Base-by-base conservation (phyloP, 108 stramenopile species). In the Phaeodactylum tricornutum region DNA sequence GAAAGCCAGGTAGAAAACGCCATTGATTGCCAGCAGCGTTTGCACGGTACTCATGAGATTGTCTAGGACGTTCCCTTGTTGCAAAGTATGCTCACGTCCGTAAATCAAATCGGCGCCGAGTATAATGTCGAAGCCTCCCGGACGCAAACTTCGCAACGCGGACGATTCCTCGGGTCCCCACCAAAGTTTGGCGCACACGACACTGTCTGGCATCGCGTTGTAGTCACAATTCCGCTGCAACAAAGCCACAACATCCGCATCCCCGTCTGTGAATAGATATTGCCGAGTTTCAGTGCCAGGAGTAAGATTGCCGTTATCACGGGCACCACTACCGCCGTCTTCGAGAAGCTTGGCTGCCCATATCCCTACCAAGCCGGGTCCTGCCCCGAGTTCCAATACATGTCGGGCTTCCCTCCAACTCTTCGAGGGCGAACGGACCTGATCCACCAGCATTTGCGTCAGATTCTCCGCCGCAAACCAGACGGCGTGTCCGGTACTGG, bases 71-170 rank as follows among this genome's bases (percentile, higher is more conserved):
- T n/a, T n/a, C n/a, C n/a, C 7, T 33, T 30, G 8, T 6, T 20
- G 29, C 19, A 12, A 17, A 3, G 27, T 37, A 28, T 6, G 5
- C 22, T 7, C 22, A 27, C n/a, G 14, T 6, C 49, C 35, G 21
- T 50, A 50, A 11, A 50, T 38, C 14, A 50, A 23, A 34, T 50
- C 49, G 29, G 49, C 49, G 3, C 34, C 49, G 14, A 50, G 21
- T 28, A 50, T 50, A 15, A 50, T n/a, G 14, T 33, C 31, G 21
- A 50, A 50, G 26, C 25, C 11, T 5, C 5, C 39, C 14, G 5
- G 6, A 41, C 21, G 39, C 16, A 22, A 27, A 37, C 22, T 28
- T 40, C 25, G 29, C n/a, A 14, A 4, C 31, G 19, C 12, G 34
- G 29, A 28, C 35, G 31, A 14, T 30, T 41, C 39, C 19, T 41